Conservation (phyloP, 345 rosid genomes). For the Salix caprea region DNA sequence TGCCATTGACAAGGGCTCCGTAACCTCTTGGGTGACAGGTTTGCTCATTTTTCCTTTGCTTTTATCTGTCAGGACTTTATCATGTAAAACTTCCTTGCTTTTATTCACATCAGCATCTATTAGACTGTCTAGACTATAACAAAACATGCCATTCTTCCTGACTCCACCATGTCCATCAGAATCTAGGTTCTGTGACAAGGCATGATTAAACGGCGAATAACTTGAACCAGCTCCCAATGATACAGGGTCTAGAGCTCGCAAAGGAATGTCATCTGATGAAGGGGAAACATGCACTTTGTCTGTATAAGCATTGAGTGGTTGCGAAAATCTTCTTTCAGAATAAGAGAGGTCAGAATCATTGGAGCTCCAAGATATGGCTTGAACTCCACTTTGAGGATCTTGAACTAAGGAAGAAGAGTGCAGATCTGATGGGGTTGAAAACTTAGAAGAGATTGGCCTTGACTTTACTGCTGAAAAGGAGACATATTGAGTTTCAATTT, state of each 20-base stretch:
- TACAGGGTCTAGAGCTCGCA: constrained; percentile 9
- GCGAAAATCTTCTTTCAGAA: constrained; percentile 4
- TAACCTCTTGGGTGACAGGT: constrained; percentile 2
- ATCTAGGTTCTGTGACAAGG: constrained; percentile 3
- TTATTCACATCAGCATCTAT: neutral
- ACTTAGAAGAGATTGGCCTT: neutral
- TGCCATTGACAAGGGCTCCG: neutral
- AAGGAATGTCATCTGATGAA: constrained; percentile 7
- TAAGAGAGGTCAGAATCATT: constrained; percentile 16
- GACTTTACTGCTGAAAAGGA: neutral
- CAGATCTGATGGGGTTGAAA: neutral
- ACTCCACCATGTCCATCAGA: constrained; percentile 4
- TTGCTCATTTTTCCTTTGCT: constrained; percentile 3
- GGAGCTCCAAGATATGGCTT: neutral
- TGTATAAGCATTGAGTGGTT: neutral
- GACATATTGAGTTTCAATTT: constrained; percentile 8
- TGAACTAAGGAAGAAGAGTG: constrained; percentile 10
- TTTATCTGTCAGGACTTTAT: constrained; percentile 3
- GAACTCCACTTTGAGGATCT: constrained; percentile 4
- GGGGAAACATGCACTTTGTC: constrained; percentile 11
- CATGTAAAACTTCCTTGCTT: constrained; percentile 13
- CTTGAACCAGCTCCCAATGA: constrained; percentile 8
- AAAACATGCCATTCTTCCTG: neutral
- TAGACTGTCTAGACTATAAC: neutral
- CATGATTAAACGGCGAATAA: constrained; percentile 7